phyloP scores from a whole-genome alignment of 257 asterid genomes.

The Gentiana dahurica region DNA sequence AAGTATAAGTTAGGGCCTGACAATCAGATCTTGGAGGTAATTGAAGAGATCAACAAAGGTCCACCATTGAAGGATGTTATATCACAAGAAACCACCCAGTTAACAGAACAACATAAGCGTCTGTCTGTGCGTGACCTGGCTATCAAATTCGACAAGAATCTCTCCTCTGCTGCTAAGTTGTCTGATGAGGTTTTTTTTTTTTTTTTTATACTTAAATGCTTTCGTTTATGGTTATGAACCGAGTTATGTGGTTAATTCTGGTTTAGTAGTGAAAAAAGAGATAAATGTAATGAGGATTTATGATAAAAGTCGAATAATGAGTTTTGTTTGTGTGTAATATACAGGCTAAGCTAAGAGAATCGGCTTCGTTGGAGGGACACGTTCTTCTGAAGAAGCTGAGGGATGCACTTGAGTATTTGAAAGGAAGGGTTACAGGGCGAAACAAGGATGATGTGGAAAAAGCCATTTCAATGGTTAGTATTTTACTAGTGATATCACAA shows the following conservation, averaged over 20 bases:
- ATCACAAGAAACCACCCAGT: slow-evolving; percentile 50
- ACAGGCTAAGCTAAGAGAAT: slow-evolving; percentile 93
- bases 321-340: too few relatives aligned
- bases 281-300: too few relatives aligned
- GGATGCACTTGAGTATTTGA: slow-evolving; percentile 81
- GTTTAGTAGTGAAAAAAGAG: too few relatives aligned
- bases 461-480: slow-evolving; percentile 87
- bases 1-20: slow-evolving; percentile 85
- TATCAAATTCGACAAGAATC: slow-evolving; percentile 89
- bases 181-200: slow-evolving; percentile 58
- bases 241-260: too few relatives aligned
- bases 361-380: slow-evolving; percentile 85
- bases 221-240: not conserved
- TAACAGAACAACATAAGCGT: slow-evolving; percentile 77
- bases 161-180: slow-evolving; percentile 90
- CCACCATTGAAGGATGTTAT: slow-evolving; percentile 85
- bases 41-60: slow-evolving; percentile 57
- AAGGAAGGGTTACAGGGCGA: slow-evolving; percentile 74
- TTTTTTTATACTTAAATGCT: not conserved
- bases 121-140: slow-evolving; percentile 96
- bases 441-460: slow-evolving; percentile 83
- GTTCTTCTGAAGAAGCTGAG: slow-evolving; percentile 97
- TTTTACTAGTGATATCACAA: not conserved
- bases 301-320: too few relatives aligned
- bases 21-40: slow-evolving; percentile 67